Evolutionary conservation across 2,329 filamentous ascomycete genomes (phyloP).

Genomic region (Ramularia endophylla): DNA sequence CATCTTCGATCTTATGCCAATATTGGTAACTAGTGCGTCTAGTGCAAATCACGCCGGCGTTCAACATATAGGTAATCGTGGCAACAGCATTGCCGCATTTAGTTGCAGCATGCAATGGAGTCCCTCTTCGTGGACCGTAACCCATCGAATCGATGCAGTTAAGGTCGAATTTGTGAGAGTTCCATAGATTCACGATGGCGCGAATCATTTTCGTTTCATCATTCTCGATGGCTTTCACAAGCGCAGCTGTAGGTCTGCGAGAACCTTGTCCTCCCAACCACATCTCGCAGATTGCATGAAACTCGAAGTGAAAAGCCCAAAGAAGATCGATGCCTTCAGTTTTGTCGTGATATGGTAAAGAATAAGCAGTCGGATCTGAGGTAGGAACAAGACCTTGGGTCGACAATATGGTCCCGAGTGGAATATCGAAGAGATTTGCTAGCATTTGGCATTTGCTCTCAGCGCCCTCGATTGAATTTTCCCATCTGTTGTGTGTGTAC

Average conservation of each 20-base stretch:
- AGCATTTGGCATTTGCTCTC: neutral
- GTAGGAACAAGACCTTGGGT: neutral
- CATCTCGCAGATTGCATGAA: neutral
- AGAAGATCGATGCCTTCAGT: neutral
- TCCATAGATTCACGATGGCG: neutral
- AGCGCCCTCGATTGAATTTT: neutral
- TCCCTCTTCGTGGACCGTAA: too few relatives aligned
- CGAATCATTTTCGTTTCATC: neutral
- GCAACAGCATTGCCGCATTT: too few relatives aligned
- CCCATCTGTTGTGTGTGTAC: too few relatives aligned
- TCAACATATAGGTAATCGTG: too few relatives aligned
- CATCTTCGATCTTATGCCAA: too few relatives aligned
- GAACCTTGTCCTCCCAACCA: neutral
- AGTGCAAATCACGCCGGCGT: too few relatives aligned
- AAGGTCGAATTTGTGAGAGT: too few relatives aligned
- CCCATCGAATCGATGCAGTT: too few relatives aligned
- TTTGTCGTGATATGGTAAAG: neutral
- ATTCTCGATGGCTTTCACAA: neutral
- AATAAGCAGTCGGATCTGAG: neutral
- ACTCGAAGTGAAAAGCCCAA: neutral
- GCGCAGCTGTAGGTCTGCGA: neutral
- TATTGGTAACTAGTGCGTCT: too few relatives aligned
- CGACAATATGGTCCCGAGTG: neutral
- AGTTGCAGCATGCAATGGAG: too few relatives aligned
- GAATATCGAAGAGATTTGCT: neutral